A percentile compares a stretch with the other conserved stretches of the same genome.
phyloP scores from a whole-genome alignment of 306 rosid species.

The Benincasa hispida region DNA sequence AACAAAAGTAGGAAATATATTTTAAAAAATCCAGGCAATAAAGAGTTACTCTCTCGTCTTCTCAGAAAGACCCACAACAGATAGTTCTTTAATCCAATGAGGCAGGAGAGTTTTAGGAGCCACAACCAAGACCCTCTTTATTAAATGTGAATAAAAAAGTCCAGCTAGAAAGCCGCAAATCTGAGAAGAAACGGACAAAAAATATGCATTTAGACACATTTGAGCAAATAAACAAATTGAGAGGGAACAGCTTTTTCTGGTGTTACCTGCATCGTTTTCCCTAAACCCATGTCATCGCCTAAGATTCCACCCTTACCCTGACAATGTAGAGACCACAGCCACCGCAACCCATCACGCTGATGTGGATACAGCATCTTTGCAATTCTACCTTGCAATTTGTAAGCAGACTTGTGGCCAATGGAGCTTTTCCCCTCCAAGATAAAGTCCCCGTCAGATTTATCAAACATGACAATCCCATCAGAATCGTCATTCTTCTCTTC shows the following conservation, averaged over 20 bases:
- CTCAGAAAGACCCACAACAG: slow-evolving; percentile 75
- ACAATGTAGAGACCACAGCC: slow-evolving; percentile 91
- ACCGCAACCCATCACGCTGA: slow-evolving; percentile 72
- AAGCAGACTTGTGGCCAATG: slow-evolving; percentile 38
- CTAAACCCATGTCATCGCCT: slow-evolving; percentile 98
- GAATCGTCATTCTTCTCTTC: slow-evolving; percentile 23
- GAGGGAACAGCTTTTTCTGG: background rate
- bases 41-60: slow-evolving; percentile 59
- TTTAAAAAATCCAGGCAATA: slow-evolving; percentile 3
- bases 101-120: slow-evolving; percentile 77
- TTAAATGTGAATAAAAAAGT: slow-evolving; percentile 54
- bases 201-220: background rate
- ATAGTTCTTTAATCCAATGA: slow-evolving; percentile 82
- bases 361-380: slow-evolving; percentile 64
- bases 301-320: slow-evolving; percentile 84
- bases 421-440: slow-evolving; percentile 30
- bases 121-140: slow-evolving; percentile 64
- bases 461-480: slow-evolving; percentile 17
- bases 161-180: slow-evolving; percentile 87
- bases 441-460: slow-evolving; percentile 14
- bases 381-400: slow-evolving; percentile 50
- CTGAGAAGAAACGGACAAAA: slow-evolving; percentile 26
- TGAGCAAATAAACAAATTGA: background rate
- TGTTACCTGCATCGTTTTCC: slow-evolving; percentile 93
- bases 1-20: slow-evolving; percentile 2